Evolutionary conservation across 1,139 yeast species (phyloP), one percentile per base, ranked within the genome.

Genomic region (Geotrichum reessii): DNA sequence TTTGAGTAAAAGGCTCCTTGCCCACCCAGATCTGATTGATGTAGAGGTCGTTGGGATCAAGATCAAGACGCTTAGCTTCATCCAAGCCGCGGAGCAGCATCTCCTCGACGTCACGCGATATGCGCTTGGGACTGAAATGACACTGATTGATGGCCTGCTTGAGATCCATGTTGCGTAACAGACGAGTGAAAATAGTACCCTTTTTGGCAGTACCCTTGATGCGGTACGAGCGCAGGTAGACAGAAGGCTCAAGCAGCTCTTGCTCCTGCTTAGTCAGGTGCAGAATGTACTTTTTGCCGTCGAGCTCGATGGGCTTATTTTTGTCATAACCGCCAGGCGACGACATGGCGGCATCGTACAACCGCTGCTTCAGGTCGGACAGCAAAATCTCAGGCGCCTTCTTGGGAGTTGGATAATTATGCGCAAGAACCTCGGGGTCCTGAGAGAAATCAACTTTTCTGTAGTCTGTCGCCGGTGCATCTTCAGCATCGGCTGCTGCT

Each of bases 11-110:
- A 17, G 97, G 97, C 71, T 92, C 98, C 62, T 90, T 84, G 53
- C 97, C 97, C 31, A 85, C 85, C 98, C 98, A 93, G 63, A 91
- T 83, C 69, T 88, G 88, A 56, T 86, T 84, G 62, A 93, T 81
- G 68, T 86, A 89, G 57, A 92, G 73, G 49, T 80, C 80, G 64
- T 86, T 81, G 22, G 82, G 80, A 64, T 86, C 74, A 63, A 87
- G 73, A 1, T 85, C 84, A 63, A 85, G 73, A 51, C 75, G 76
- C 62, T 80, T 76, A 28, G 92, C 91, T 68, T 89, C 91, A 55
- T 82, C 79, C 53, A 89, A 71, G 11, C 95, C 97, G 56, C 81
- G 77, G 67, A 85, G 82, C 61, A 93, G 79, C 72, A 92, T 76
- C 63, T 84, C 86, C 58, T 85, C 93, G 61, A 91, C 80, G 65